Base-by-base conservation (phyloP, 192 early-diverging fungal species). In the Backusella australiensis region DNA sequence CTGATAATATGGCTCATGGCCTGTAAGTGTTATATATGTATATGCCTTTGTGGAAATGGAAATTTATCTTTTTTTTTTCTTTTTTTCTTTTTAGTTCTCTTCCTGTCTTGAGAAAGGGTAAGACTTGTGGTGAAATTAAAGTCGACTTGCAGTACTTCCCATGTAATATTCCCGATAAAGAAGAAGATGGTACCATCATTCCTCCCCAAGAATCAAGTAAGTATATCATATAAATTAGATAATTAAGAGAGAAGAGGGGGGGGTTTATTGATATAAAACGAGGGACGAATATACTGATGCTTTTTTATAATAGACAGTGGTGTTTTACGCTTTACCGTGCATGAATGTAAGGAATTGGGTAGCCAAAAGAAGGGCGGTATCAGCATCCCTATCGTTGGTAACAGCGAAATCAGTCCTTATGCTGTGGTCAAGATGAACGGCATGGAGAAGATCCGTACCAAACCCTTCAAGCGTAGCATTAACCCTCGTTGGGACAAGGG, bases 401-500 rank as follows among this genome's bases (percentile, higher is more conserved):
- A 35, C 21, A 68, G 74, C 2, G 73, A 75, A 34, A 80, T 85
- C 72, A 86, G 82, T 80, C 81, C 83, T 71, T 87, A 86, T 79
- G 86, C 85, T 35, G 80, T 90, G 71, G 85, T 92, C 72, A 82
- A 79, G 67, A 63, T 92, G 46, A 91, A 93, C 69, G 83, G 82
- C 36, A 59, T 83, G 9, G 56, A 75, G 29, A 82, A 83, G 7
- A 80, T 88, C 26, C 78, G 77, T 29, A 94, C 96, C 23, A 91
- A 90, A 52, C 82, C 81, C 34, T 88, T 90, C 70, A 94, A 90
- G 70, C 87, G 90, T 73, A 95, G 90, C 21, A 89, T 89, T 75
- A 93, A 90, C 71, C 96, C 96, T 39, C 87, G 90, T 36, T 98
- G 94, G 94, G 91, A 93, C 69, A 83, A 87, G 6, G 86, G 85